A percentile compares a stretch with the other conserved stretches of the same genome.
phyloP scores from a whole-genome alignment of 2,329 filamentous ascomycete genomes.

The Raffaelea arxii region DNA sequence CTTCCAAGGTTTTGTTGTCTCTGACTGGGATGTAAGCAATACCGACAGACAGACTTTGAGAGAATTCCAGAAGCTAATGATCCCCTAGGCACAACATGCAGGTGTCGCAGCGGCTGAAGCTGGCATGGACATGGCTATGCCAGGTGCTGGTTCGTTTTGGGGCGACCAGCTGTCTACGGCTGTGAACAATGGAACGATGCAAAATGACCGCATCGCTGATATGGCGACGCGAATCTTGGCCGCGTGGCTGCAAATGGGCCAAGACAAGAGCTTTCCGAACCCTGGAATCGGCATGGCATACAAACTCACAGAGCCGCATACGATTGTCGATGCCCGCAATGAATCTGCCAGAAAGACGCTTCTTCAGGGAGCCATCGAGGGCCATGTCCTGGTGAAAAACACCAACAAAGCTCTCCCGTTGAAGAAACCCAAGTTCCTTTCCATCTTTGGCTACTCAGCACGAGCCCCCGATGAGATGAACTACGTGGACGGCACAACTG shows the following conservation, averaged over 20 bases:
- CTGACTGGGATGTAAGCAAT: constrained; percentile 44
- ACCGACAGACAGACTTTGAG: neutral
- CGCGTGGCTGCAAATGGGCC: constrained; percentile 46
- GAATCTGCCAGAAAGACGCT: constrained; percentile 29
- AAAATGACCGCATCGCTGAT: constrained; percentile 37
- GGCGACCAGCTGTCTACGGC: constrained; percentile 45
- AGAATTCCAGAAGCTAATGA: constrained; percentile 10
- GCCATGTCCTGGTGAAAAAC: constrained; percentile 57
- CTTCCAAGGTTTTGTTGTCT: constrained; percentile 55
- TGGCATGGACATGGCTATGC: constrained; percentile 67
- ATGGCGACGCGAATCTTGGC: constrained; percentile 31
- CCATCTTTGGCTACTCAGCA: constrained; percentile 54
- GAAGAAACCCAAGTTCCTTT: constrained; percentile 37
- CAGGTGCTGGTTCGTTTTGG: constrained; percentile 31
- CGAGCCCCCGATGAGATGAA: constrained; percentile 33
- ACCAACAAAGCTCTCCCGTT: constrained; percentile 44
- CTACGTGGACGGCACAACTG: constrained; percentile 22
- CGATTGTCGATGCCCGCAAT: constrained; percentile 45
- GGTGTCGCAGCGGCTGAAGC: constrained; percentile 52
- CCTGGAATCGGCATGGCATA: constrained; percentile 42
- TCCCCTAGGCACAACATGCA: constrained; percentile 44
- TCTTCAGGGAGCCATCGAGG: constrained; percentile 49
- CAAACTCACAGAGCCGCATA: constrained; percentile 38
- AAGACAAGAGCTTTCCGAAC: constrained; percentile 35
- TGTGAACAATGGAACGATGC: constrained; percentile 50